Evolutionary conservation across 2,329 filamentous ascomycete genomes (phyloP), one percentile per base, ranked within the genome.

Genomic region (Paracorniculantispora psalliotae): DNA sequence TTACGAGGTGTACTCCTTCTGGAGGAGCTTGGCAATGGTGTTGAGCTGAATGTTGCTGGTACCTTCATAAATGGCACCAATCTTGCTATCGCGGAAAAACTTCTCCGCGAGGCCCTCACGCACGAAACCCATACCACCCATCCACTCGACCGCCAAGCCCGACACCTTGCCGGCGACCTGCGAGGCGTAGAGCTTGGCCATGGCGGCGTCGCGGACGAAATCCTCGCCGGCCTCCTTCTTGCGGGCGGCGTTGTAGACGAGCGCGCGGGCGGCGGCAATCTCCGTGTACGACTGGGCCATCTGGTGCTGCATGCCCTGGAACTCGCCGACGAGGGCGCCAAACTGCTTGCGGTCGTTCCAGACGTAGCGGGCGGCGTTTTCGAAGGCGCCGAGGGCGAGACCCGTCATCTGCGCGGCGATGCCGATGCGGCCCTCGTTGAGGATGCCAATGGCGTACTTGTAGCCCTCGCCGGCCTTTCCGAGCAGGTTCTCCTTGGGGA

Each of bases 341-440:
- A 99, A 99, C 79, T 99, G 94, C 79, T 91, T 92, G 69, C 94
- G 90, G 79, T 99, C 94, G 76, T 97, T 97, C 92, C 92, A 99
- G 65, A 92, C 92, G 77, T 99, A 97, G 63, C 83, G 63, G 61
- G 90, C 93, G 28, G 94, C 94, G 71, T 97, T 97, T 73, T 97
- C 92, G 79, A 90, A 99, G 17, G 94, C 91, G 48, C 94, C 94
- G 25, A 97, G 84, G 1, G 94, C 93, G 59, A 99, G 84, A 59
- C 94, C 94, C 0, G 94, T 99, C 94, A 99, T 99, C 75, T 99
- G 94, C 7, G 94, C 94, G 2, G 92, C 94, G 69, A 99, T 99
- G 66, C 94, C 94, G 69, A 99, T 99, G 64, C 94, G 88, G 26
- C 94, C 94, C 75, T 99, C 94, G 76, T 99, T 99, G 70, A 99